Percentiles rank a stretch among this genome's conserved stretches.
Conservation (phyloP, 306 rosid species). For the Cucumis melo region DNA sequence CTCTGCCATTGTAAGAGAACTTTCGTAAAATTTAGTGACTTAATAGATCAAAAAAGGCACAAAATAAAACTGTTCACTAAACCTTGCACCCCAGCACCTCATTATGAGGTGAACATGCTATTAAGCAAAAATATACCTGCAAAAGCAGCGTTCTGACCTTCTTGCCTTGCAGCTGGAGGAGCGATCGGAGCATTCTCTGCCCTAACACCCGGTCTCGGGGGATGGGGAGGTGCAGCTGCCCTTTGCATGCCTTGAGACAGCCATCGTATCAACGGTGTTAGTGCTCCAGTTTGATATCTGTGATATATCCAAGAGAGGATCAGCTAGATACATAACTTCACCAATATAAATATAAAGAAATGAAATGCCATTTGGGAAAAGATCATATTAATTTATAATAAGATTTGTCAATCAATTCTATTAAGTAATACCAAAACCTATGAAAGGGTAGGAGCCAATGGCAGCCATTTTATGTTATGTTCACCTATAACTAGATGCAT, state of each 20-base stretch:
- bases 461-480: not conserved
- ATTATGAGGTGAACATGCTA: not conserved
- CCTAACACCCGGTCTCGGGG: conserved; percentile 68
- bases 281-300: conserved; percentile 92
- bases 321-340: not conserved
- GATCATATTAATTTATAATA: not conserved
- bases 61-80: not conserved
- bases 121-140: conserved; percentile 33
- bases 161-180: conserved; percentile 60
- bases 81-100: not conserved
- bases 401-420: not conserved
- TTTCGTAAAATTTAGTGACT: not conserved
- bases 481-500: not conserved
- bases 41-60: not conserved
- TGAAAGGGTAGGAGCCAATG: not conserved
- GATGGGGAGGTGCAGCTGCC: conserved; percentile 89
- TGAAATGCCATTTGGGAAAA: not conserved
- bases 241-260: conserved; percentile 92
- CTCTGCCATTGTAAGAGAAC: conserved; percentile 23
- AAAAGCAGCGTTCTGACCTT: conserved; percentile 43
- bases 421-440: not conserved
- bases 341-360: not conserved
- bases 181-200: conserved; percentile 48
- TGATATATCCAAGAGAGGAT: conserved; percentile 9
- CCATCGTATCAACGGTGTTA: conserved; percentile 79